Evolutionary conservation across 164 flowering plant species (phyloP), one percentile per base, ranked within the genome.

Genomic region (Pachysandra terminalis): DNA sequence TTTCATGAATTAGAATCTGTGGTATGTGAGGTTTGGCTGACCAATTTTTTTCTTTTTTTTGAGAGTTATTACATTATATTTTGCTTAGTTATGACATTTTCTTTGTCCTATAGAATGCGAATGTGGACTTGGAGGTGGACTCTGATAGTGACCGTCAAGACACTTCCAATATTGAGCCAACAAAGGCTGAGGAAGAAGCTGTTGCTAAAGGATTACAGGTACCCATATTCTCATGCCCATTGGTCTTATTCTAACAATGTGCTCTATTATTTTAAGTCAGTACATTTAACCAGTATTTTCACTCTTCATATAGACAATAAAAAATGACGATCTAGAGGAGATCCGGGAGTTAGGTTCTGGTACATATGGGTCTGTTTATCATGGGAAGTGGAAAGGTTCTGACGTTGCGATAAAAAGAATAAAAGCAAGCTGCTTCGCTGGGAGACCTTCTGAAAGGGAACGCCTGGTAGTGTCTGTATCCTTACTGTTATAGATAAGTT

Each of bases 381-480:
- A 96, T 83, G 98, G 98, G 55, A 96, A 96, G 74, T 96, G 99
- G 99, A 93, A 82, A 70, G 99, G 99, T 65, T 96, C 97, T 63
- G 99, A 96, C 85, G 99, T 96, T 15, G 99, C 99, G 35, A 74
- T 96, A 68, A 96, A 96, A 77, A 90, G 97, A 76, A 96, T 96
- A 61, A 96, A 96, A 81, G 90, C 99, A 14, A 90, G 98, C 76
- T 96, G 99, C 84, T 96, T 96, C 86, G 85, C 95, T 65, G 99
- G 97, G 71, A 88, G 79, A 70, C 99, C 98, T 56, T 88, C 98
- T 63, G 99, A 96, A 77, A 84, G 99, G 75, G 96, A 85, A 64
- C 97, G 99, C 17, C 73, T 96, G 97, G 99, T 96, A 87, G 37
- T 48, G 35, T 60, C 57, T 59, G 2, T 71, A 14, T 61, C 58